A percentile compares a stretch with the other conserved stretches of the same genome.
Evolutionary conservation across 176 grass and related monocot species (phyloP).

Genomic region (Ensete glaucum): DNA sequence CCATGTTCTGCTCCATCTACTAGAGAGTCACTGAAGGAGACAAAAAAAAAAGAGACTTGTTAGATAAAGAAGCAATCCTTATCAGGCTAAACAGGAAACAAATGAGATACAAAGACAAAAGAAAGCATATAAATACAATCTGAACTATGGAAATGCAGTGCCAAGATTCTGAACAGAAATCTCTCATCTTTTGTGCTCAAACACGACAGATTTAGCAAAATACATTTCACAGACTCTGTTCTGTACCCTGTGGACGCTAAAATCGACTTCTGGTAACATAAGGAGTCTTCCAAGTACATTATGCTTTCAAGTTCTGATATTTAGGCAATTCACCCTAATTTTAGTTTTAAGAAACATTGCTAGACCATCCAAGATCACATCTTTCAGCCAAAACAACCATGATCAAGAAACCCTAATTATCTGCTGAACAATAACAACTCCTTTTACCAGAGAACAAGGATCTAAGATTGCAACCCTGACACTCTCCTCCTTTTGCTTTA

Average conservation of each 20-base stretch:
- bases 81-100: not conserved
- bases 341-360: not conserved
- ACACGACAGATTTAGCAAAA: too few species aligned
- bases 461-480: not conserved
- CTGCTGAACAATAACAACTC: not conserved
- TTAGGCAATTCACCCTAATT: not conserved
- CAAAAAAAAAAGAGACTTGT: not conserved
- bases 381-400: not conserved
- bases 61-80: not conserved
- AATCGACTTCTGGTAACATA: too few species aligned
- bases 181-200: too few species aligned
- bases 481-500: not conserved
- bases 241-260: too few species aligned
- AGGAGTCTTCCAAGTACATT: too few species aligned
- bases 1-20: constrained; percentile 1
- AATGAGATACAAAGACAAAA: not conserved
- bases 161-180: too few species aligned
- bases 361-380: not conserved
- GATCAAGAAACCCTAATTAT: too few species aligned
- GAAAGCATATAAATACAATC: not conserved
- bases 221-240: too few species aligned
- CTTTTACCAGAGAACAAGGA: not conserved
- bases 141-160: not conserved
- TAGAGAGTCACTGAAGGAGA: not conserved
- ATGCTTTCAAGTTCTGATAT: not conserved